phyloP scores from a whole-genome alignment of 257 asterid genomes.

The Rehmannia glutinosa region DNA sequence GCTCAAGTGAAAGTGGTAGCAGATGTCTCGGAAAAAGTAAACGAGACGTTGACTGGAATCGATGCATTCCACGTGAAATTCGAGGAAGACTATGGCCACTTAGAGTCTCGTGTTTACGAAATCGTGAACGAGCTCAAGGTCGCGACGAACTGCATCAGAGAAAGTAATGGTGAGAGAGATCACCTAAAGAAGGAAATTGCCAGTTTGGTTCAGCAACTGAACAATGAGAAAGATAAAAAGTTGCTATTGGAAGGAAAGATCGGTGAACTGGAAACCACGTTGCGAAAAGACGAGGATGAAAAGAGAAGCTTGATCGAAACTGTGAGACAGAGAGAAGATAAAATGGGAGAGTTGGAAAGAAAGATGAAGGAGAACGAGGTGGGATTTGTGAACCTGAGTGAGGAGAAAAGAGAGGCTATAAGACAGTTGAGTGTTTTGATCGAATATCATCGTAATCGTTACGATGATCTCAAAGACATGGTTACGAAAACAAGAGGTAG shows the following conservation, averaged over 20 bases:
- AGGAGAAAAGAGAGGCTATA: slow-evolving; percentile 85
- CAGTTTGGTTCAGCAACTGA: slow-evolving; percentile 37
- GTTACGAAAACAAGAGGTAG: slow-evolving; percentile 40
- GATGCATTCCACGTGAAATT: slow-evolving; percentile 72
- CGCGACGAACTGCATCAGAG: slow-evolving; percentile 46
- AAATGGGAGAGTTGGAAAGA: slow-evolving; percentile 41
- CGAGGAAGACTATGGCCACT: slow-evolving; percentile 91
- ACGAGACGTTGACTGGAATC: slow-evolving; percentile 40
- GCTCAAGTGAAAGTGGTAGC: slow-evolving; percentile 37
- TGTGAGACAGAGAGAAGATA: slow-evolving; percentile 29
- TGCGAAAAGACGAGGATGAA: slow-evolving; percentile 40
- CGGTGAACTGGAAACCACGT: slow-evolving; percentile 31
- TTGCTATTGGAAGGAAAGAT: slow-evolving; percentile 33
- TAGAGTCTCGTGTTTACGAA: slow-evolving; percentile 78
- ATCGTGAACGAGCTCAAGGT: slow-evolving; percentile 60
- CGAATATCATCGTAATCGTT: slow-evolving; percentile 71
- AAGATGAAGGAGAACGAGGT: slow-evolving; percentile 56
- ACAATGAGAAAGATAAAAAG: slow-evolving; percentile 31
- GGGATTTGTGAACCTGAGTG: slow-evolving; percentile 51
- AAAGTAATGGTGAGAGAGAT: slow-evolving; percentile 38
- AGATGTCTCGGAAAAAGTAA: slow-evolving; percentile 45
- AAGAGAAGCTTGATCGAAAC: slow-evolving; percentile 34
- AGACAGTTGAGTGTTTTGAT: slow-evolving; percentile 70
- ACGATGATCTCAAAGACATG: slow-evolving; percentile 56
- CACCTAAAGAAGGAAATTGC: slow-evolving; percentile 40